Base-by-base conservation (phyloP, 164 flowering plant genomes). In the Stephania yunnanensis region DNA sequence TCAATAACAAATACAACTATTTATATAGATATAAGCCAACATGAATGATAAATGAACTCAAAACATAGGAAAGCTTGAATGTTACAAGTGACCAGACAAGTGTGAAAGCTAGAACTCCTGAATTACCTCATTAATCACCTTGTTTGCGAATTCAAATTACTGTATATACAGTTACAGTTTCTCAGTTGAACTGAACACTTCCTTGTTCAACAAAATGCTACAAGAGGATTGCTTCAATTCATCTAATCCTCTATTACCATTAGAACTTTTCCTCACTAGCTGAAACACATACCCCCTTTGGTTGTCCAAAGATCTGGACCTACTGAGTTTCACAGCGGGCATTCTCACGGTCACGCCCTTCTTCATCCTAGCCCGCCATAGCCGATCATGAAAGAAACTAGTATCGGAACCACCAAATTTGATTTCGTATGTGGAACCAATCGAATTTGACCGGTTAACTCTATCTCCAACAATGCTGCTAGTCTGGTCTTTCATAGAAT, bases 261-360 rank as follows among this genome's bases (percentile, higher is more conserved):
- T 42, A 31, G 42, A 36, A 36, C 4, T 36, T 36, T 25, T 80
- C 44, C 45, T 81, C 66, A 74, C 82, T 15, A 82, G 22, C 71
- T 82, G 78, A 44, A 78, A 77, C 69, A 80, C 84, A 70, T 73
- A 58, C 7, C 76, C 83, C 61, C 65, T 77, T 22, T 73, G 81
- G 29, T 63, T 70, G 55, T 58, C 69, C 87, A 82, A 74, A 5
- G 94, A 92, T 79, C 87, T 86, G 15, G 97, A 92, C 79, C 89
- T 92, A 48, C 78, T 85, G 72, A 92, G 75, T 77, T 76, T 85
- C 63, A 81, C 80, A 29, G 70, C 75, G 12, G 83, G 72, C 83
- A 78, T 80, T 79, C 76, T 86, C 78, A 85, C 82, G 46, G 81
- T 69, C 71, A 82, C 71, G 31, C 76, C 80, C 72, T 42, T 66